These are phyloP conservation scores for Fusarium mangiferae DNA, from an alignment of 2,329 filamentous ascomycete species.

Conservation along the genomic window DNA sequence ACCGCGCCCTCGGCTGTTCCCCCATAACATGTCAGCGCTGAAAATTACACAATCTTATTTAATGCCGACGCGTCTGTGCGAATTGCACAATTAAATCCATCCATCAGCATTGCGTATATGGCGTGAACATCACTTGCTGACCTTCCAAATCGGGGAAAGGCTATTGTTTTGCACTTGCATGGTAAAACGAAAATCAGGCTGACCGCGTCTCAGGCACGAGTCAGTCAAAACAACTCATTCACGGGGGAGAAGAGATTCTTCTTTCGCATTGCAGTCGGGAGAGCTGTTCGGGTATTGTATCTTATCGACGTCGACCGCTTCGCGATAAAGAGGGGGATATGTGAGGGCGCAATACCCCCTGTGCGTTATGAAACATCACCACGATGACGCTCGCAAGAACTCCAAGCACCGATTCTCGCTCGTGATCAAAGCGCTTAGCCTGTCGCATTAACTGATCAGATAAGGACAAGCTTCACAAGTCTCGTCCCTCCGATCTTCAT, in stretches of 20 bases:
- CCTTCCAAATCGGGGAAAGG: background rate
- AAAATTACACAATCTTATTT: background rate
- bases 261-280: too few relatives aligned
- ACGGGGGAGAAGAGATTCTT: rapidly evolving
- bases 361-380: background rate
- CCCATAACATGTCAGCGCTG: background rate
- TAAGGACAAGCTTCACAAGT: background rate
- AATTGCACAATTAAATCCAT: too few relatives aligned
- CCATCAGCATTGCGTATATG: background rate
- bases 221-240: background rate
- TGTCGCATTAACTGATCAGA: background rate
- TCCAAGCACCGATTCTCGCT: background rate
- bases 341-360: too few relatives aligned
- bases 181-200: background rate
- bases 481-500: background rate
- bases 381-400: background rate
- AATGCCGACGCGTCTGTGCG: background rate
- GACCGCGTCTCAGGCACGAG: background rate
- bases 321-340: background rate
- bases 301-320: too few relatives aligned
- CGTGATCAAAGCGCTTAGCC: background rate
- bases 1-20: background rate
- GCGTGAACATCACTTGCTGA: background rate
- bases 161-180: background rate
- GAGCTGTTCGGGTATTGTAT: background rate